Evolutionary conservation across 106 monocot species (phyloP).

Genomic region (Allium sativum): DNA sequence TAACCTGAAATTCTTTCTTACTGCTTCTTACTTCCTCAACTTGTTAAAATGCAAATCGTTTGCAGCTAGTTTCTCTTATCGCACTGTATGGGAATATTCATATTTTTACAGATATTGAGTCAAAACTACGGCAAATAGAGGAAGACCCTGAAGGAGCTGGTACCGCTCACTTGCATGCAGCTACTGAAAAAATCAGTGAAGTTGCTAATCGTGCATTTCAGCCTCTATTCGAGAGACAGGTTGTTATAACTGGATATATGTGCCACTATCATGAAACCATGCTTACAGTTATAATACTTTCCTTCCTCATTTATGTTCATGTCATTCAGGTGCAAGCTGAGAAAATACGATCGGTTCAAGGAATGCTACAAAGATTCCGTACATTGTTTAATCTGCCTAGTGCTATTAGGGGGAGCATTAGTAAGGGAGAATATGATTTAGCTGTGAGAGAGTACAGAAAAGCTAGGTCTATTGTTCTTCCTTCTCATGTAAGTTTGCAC

Average conservation of each 20-base stretch:
- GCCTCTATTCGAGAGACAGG: constrained; percentile 97
- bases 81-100: neutral
- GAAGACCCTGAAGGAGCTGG: constrained; percentile 99
- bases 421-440: constrained; percentile 97
- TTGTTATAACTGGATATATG: constrained; percentile 6
- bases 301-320: neutral
- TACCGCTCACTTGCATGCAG: constrained; percentile 59
- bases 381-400: constrained; percentile 97
- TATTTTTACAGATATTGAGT: constrained; percentile 75
- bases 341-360: constrained; percentile 99
- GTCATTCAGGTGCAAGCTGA: constrained; percentile 82
- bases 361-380: constrained; percentile 98
- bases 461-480: constrained; percentile 99
- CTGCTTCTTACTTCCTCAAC: neutral
- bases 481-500: constrained; percentile 81
- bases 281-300: constrained; percentile 2
- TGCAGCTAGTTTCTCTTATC: neutral
- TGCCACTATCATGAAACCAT: neutral
- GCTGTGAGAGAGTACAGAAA: constrained; percentile 99
- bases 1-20: neutral
- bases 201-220: constrained; percentile 92
- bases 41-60: neutral
- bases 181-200: constrained; percentile 62
- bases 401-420: constrained; percentile 81
- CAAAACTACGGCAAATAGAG: constrained; percentile 88